phyloP scores from a whole-genome alignment of 2,329 filamentous ascomycete species.

The Penicillium sp. region DNA sequence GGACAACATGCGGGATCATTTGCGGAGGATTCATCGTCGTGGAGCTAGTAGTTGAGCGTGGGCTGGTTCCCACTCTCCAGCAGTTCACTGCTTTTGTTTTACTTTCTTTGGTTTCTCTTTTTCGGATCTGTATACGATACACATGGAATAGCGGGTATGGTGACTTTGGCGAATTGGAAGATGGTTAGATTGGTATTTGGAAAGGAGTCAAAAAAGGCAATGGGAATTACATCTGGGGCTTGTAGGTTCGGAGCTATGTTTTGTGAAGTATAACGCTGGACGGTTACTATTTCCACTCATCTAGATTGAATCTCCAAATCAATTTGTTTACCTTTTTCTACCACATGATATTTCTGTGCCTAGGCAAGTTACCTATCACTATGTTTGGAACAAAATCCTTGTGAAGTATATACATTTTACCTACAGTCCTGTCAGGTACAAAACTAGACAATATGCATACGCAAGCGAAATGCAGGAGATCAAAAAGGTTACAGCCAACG shows the following conservation, averaged over 20 bases:
- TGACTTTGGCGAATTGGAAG: slow-evolving; percentile 8
- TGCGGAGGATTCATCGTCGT: slow-evolving; percentile 43
- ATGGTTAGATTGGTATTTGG: background rate
- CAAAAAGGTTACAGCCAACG: background rate
- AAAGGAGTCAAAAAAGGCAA: background rate
- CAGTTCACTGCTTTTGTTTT: background rate
- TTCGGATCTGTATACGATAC: slow-evolving; percentile 4
- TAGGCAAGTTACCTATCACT: background rate
- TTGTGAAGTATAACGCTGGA: background rate
- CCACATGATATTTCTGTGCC: background rate
- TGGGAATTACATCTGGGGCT: background rate
- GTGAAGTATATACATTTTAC: background rate
- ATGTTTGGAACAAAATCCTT: too few relatives aligned
- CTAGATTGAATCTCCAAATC: background rate
- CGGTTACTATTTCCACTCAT: background rate
- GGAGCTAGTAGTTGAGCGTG: slow-evolving; percentile 3
- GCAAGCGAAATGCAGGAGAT: background rate
- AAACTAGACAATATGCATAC: background rate
- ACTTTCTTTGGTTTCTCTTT: background rate
- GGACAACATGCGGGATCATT: slow-evolving; percentile 61
- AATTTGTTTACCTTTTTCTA: background rate
- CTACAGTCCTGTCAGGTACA: background rate
- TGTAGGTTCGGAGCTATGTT: background rate
- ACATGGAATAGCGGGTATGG: slow-evolving; percentile 6
- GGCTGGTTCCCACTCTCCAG: background rate